Evolutionary conservation across 2,329 filamentous ascomycete genomes (phyloP).

Genomic region (Aspergillus pseudotamarii): DNA sequence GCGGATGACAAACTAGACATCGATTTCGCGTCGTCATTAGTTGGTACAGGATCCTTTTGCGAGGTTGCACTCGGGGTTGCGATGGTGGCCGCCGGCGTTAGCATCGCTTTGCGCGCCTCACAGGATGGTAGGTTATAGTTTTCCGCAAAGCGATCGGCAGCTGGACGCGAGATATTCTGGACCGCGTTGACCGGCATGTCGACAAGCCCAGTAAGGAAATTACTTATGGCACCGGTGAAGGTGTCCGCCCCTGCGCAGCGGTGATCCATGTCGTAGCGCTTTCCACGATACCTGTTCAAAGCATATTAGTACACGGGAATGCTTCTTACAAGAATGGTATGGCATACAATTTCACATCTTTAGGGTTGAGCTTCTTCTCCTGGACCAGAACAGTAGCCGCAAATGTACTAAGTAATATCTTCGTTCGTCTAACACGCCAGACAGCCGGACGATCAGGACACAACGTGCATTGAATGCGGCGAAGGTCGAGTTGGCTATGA

Average conservation of each 20-base stretch:
- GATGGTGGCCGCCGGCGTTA: background rate
- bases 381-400: constrained; percentile 69
- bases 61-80: background rate
- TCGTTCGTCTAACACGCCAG: constrained; percentile 71
- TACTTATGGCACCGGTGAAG: constrained; percentile 73
- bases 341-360: constrained; percentile 70
- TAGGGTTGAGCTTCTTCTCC: constrained; percentile 64
- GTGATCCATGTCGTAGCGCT: constrained; percentile 72
- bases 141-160: constrained; percentile 12
- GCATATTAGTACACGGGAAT: background rate
- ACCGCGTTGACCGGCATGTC: constrained; percentile 63
- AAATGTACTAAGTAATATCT: constrained; percentile 68
- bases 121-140: constrained; percentile 11
- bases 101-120: constrained; percentile 2
- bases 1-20: background rate
- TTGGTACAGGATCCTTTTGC: too few species aligned
- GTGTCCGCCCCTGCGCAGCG: constrained; percentile 77
- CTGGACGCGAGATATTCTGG: constrained; percentile 9
- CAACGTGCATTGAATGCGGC: constrained; percentile 68
- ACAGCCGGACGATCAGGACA: constrained; percentile 68
- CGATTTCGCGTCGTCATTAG: background rate
- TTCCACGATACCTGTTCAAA: constrained; percentile 46
- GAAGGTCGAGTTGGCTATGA: constrained; percentile 65
- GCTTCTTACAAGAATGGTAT: too few species aligned
- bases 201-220: constrained; percentile 77